These are phyloP conservation scores for Pezicula rhizophila DNA, from an alignment of 2,329 filamentous ascomycete species.

Conservation along the genomic window DNA sequence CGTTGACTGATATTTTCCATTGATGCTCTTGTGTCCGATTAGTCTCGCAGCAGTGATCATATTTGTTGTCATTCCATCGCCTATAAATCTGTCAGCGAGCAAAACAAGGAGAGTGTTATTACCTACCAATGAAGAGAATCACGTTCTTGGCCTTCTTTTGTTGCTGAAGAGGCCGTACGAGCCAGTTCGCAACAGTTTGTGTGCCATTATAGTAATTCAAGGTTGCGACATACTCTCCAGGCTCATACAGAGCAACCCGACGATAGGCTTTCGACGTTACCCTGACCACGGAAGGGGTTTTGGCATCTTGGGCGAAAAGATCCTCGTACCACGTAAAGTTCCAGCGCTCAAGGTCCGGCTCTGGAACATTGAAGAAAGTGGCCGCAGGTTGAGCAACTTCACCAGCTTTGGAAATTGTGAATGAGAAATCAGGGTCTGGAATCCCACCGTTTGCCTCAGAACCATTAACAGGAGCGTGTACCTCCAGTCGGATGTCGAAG, in stretches of 20 bases:
- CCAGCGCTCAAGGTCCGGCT: conserved; percentile 74
- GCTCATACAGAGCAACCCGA: conserved; percentile 68
- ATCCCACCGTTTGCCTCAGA: conserved; percentile 64
- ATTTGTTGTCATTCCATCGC: conserved; percentile 64
- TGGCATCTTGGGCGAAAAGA: conserved; percentile 68
- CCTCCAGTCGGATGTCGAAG: conserved; percentile 76
- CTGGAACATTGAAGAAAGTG: conserved; percentile 62
- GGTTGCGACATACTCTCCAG: conserved; percentile 72
- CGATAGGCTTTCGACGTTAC: conserved; percentile 77
- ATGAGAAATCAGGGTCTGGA: conserved; percentile 69
- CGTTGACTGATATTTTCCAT: conserved; percentile 73
- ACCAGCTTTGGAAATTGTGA: conserved; percentile 64
- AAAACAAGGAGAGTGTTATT: too few species aligned
- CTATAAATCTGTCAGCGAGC: conserved; percentile 12
- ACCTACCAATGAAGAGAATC: conserved; percentile 69
- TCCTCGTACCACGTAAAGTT: conserved; percentile 82
- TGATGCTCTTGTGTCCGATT: conserved; percentile 75
- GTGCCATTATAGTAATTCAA: conserved; percentile 69
- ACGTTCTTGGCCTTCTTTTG: conserved; percentile 78
- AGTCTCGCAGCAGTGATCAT: conserved; percentile 77
- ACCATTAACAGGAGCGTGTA: conserved; percentile 76
- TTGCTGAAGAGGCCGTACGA: conserved; percentile 63
- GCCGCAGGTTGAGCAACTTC: conserved; percentile 47
- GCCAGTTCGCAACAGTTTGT: conserved; percentile 69
- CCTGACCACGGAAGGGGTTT: conserved; percentile 66